Base-by-base conservation (phyloP, 2,329 filamentous ascomycete species). In the Didymella keratinophila region DNA sequence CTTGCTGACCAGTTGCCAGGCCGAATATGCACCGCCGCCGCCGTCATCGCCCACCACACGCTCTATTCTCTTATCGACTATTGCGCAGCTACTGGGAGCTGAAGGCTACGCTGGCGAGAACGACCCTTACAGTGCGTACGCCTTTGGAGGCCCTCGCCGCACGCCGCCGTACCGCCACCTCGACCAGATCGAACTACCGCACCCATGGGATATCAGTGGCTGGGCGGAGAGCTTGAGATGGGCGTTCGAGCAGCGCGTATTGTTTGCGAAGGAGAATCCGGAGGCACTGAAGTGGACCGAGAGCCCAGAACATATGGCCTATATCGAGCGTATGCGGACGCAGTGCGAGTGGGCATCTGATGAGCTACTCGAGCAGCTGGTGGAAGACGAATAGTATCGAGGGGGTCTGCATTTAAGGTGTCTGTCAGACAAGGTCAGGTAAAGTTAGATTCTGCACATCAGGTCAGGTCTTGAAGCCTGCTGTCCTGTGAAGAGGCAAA, bases 151-250 rank as follows among this genome's bases (percentile, higher is more conserved):
- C 9, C 68, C 66, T 7, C 65, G 69, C 4, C 30, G 41, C 4
- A 28, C 20, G 1, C 47, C 63, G 4, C 69, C 66, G 11, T 72
- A 62, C 51, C 69, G 68, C 20, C 27, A 46, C 20, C 65, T 71
- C 1, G 45, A 63, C 20, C 54, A 54, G 18, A 56, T 71, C 32
- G 25, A 34, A 2, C 51, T 48, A 6, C 66, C 63, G 25, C 20
- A 63, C 21, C 34, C 42, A 37, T 48, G 49, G 27, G 70, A 72
- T 23, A 30, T 60, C 16, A 65, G 65, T 36, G 58, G 45, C 14
- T 73, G 69, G 66, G 67, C 69, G 1, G 70, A 71, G 52, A 71
- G 71, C 20, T 27, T 72, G 12, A 54, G 68, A 9, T 72, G 67
- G 66, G 63, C 63, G 0, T 56, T 47, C 2, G 66, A 69, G 39